Conservation (phyloP, 768 basidiomycete species). For the Paxillus rubicundulus region DNA sequence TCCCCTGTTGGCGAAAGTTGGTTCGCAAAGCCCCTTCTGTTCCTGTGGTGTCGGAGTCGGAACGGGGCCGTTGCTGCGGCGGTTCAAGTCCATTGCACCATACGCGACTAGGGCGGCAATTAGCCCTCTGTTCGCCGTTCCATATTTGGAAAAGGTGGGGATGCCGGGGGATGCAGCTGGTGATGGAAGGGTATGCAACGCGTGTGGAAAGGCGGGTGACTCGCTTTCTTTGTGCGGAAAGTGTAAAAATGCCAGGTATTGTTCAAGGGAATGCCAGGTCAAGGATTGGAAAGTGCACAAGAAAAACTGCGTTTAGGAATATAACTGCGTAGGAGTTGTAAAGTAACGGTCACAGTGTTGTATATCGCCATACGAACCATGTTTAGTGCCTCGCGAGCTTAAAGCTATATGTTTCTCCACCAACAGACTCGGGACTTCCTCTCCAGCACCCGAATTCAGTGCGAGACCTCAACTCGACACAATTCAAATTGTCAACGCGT, state of each 20-base stretch:
- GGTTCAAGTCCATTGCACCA: slow-evolving; percentile 41
- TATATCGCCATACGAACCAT: too few species aligned
- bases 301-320: too few species aligned
- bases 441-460: too few species aligned
- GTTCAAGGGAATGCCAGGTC: slow-evolving; percentile 44
- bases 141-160: slow-evolving; percentile 39
- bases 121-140: slow-evolving; percentile 50
- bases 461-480: too few species aligned
- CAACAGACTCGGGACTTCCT: too few species aligned
- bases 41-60: too few species aligned
- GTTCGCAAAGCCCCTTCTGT: slow-evolving; percentile 42
- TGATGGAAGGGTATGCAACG: slow-evolving; percentile 19
- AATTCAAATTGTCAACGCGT: too few species aligned
- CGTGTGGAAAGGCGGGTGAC: slow-evolving; percentile 13
- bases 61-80: neutral
- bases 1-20: slow-evolving; percentile 23
- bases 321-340: too few species aligned
- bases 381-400: too few species aligned
- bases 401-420: too few species aligned
- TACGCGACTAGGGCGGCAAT: slow-evolving; percentile 50
- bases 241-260: slow-evolving; percentile 43
- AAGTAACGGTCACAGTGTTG: too few species aligned
- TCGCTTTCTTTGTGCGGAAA: slow-evolving; percentile 29
- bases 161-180: neutral
- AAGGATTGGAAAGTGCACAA: neutral